Conservation (phyloP, 768 basidiomycete species). For the Asterophora parasitica region DNA sequence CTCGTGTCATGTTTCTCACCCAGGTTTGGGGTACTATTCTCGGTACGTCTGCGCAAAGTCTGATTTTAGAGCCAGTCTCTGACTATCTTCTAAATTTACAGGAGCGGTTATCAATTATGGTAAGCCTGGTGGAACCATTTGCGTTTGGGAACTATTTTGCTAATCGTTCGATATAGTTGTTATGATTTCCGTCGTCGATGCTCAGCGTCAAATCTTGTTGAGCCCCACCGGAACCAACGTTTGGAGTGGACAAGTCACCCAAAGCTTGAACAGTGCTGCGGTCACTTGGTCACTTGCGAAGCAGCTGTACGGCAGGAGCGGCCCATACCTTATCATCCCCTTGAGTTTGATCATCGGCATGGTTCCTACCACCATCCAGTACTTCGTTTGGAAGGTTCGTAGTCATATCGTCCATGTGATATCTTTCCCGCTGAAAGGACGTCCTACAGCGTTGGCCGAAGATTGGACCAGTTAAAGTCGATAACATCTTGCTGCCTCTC, state of each 20-base stretch:
- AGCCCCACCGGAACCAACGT: conserved; percentile 53
- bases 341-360: conserved; percentile 51
- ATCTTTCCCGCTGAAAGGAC: not conserved
- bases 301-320: conserved; percentile 47
- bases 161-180: conserved; percentile 35
- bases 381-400: conserved; percentile 46
- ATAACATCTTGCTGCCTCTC: conserved; percentile 49
- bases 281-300: conserved; percentile 64
- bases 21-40: conserved; percentile 66
- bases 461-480: conserved; percentile 47
- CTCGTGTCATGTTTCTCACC: conserved; percentile 31
- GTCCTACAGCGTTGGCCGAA: conserved; percentile 44
- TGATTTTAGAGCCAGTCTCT: not conserved
- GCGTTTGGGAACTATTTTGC: not conserved
- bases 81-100: conserved; percentile 8
- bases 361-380: conserved; percentile 47
- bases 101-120: conserved; percentile 37
- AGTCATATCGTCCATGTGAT: not conserved
- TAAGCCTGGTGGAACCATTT: conserved; percentile 11
- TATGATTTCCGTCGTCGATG: conserved; percentile 49
- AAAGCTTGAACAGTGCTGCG: conserved; percentile 52
- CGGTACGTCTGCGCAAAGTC: conserved; percentile 24
- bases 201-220: conserved; percentile 50
- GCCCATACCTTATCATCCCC: conserved; percentile 55
- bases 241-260: conserved; percentile 52